Evolutionary conservation across 2,329 filamentous ascomycete genomes (phyloP).

Genomic region (Trichoderma afroharzianum): DNA sequence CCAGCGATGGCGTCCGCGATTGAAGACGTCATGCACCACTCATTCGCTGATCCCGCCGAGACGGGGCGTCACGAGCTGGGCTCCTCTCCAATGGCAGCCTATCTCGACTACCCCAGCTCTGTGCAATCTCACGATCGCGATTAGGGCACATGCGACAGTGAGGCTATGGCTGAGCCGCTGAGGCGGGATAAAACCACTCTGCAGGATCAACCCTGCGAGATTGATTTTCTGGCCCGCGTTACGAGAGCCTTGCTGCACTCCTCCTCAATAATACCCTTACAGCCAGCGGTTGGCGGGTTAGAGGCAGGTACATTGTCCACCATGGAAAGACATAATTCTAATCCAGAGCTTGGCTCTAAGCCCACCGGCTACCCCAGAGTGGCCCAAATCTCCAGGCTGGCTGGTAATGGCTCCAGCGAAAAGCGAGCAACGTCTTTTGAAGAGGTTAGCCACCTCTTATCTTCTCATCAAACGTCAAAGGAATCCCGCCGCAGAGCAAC

Average conservation of each 20-base stretch:
- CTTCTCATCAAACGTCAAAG: neutral
- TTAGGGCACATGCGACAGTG: neutral
- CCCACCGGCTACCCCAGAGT: neutral
- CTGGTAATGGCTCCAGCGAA: neutral
- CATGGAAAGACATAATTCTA: neutral
- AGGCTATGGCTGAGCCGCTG: neutral
- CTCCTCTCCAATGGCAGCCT: neutral
- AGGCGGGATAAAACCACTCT: neutral
- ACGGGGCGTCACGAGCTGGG: conserved; percentile 6
- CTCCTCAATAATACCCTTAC: neutral
- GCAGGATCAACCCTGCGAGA: neutral
- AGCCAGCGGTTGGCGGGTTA: neutral
- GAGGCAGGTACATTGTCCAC: neutral
- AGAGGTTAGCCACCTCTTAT: neutral
- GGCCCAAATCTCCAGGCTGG: neutral
- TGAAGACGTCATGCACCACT: conserved; percentile 13
- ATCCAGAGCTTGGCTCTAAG: neutral
- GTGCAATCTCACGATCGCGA: neutral
- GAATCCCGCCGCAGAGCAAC: neutral
- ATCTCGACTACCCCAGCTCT: conserved; percentile 3
- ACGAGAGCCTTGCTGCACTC: neutral
- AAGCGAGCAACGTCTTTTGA: neutral
- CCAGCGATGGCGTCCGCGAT: conserved; percentile 1
- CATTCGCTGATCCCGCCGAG: neutral
- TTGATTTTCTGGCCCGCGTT: neutral